phyloP scores from a whole-genome alignment of 1,284 basidiomycete species.

The Coniophora puteana region DNA sequence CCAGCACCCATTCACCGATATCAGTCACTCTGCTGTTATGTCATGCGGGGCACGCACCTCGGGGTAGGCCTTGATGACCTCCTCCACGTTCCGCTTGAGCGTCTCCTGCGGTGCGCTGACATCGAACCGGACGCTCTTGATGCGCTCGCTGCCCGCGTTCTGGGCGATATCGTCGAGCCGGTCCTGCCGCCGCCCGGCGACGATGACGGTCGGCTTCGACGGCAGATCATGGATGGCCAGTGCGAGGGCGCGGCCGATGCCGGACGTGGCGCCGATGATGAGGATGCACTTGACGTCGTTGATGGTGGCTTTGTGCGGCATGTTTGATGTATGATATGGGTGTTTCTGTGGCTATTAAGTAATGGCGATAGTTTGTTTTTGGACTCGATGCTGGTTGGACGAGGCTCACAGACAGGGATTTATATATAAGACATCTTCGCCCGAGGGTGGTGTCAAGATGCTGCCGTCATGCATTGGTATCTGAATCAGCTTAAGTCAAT shows the following conservation, averaged over 20 bases:
- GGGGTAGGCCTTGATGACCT: constrained; percentile 39
- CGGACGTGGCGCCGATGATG: constrained; percentile 59
- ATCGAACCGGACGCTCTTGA: constrained; percentile 41
- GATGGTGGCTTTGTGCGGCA: too few species aligned
- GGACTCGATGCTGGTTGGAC: too few species aligned
- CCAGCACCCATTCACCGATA: not conserved
- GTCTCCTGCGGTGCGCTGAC: constrained; percentile 32
- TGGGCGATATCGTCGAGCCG: constrained; percentile 42
- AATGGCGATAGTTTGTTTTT: too few species aligned
- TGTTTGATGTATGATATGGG: too few species aligned
- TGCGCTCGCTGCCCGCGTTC: constrained; percentile 23
- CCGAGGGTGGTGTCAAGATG: too few species aligned
- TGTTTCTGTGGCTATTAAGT: too few species aligned
- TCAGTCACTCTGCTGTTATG: not conserved
- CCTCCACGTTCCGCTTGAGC: constrained; percentile 37
- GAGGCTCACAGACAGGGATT: too few species aligned
- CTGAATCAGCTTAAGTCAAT: too few species aligned
- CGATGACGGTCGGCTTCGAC: constrained; percentile 49
- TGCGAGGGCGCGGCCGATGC: constrained; percentile 59
- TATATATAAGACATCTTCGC: too few species aligned
- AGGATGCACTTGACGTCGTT: constrained; percentile 53
- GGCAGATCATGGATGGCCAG: constrained; percentile 45
- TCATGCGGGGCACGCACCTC: constrained; percentile 33
- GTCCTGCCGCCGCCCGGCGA: constrained; percentile 48
- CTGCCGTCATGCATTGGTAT: too few species aligned